phyloP scores from a whole-genome alignment of 2,329 filamentous ascomycete genomes.

The Hyphodiscus sp. region DNA sequence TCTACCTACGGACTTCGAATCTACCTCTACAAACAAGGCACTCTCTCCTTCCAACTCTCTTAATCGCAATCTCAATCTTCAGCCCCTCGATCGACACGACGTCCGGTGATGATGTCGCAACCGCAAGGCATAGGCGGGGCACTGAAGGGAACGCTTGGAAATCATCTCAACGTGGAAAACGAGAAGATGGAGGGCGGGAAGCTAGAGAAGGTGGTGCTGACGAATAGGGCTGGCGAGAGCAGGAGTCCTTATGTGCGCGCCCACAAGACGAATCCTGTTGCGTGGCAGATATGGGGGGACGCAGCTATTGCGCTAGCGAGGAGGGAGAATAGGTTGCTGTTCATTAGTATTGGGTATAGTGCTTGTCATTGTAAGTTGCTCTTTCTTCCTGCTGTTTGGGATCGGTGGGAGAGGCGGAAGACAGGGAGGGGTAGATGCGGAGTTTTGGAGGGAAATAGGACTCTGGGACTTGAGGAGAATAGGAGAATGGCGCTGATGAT shows the following conservation, averaged over 20 bases:
- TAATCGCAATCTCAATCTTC: neutral
- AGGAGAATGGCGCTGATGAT: neutral
- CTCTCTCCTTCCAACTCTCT: neutral
- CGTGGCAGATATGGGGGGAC: slow-evolving; percentile 84
- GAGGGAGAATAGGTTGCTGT: slow-evolving; percentile 79
- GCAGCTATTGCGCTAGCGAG: slow-evolving; percentile 72
- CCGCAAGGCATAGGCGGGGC: slow-evolving; percentile 23
- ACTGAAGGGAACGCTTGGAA: slow-evolving; percentile 13
- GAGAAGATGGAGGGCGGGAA: slow-evolving; percentile 15
- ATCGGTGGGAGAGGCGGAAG: neutral
- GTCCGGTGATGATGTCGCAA: slow-evolving; percentile 25
- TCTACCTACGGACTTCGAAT: too few species aligned
- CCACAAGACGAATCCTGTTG: slow-evolving; percentile 75
- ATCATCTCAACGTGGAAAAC: neutral
- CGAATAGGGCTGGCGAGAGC: slow-evolving; percentile 53
- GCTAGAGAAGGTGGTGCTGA: slow-evolving; percentile 29
- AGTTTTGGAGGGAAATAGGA: too few species aligned
- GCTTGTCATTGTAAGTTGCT: slow-evolving; percentile 79
- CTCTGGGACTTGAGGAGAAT: too few species aligned
- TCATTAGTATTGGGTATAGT: slow-evolving; percentile 89
- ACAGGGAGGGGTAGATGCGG: neutral
- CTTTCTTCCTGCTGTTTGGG: neutral
- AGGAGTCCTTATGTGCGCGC: slow-evolving; percentile 64
- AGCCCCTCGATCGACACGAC: neutral
- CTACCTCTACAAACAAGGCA: neutral